A percentile compares a stretch with the other conserved stretches of the same genome.
These are phyloP conservation scores for Ceratobasidium sp. DNA, from an alignment of 1,284 basidiomycete genomes.

Conservation along the genomic window DNA sequence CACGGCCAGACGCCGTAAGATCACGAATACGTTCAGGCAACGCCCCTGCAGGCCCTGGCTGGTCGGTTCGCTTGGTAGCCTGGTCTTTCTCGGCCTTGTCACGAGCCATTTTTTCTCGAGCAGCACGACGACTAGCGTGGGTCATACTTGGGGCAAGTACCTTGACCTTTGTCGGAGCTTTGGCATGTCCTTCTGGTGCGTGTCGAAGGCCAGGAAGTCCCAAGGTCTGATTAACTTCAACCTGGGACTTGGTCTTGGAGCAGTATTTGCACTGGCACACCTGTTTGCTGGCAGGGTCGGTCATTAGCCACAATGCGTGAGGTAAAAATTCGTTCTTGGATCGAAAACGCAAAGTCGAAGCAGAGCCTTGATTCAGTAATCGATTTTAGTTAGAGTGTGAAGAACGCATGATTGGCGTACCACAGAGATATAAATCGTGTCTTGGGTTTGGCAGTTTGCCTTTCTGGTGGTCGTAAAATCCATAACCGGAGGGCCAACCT, in stretches of 20 bases:
- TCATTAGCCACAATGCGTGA: slow-evolving; percentile 79
- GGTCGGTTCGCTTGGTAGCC: not conserved
- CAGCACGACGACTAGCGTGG: slow-evolving; percentile 7
- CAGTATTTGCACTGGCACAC: slow-evolving; percentile 83
- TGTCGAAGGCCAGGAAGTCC: slow-evolving; percentile 14
- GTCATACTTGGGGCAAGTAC: not conserved
- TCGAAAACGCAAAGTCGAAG: slow-evolving; percentile 63
- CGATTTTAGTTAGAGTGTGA: slow-evolving; percentile 45
- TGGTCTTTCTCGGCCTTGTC: slow-evolving; percentile 9
- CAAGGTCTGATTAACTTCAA: slow-evolving; percentile 56
- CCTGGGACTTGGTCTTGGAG: slow-evolving; percentile 65
- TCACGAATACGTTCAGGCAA: slow-evolving; percentile 30
- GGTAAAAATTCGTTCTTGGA: slow-evolving; percentile 81
- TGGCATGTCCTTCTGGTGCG: slow-evolving; percentile 1
- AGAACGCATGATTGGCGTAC: slow-evolving; percentile 54
- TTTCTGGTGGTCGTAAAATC: slow-evolving; percentile 77
- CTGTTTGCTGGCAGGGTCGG: slow-evolving; percentile 58
- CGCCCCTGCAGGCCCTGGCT: slow-evolving; percentile 14
- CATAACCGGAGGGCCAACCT: slow-evolving; percentile 70
- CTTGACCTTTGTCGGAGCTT: not conserved
- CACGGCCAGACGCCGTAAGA: slow-evolving; percentile 13
- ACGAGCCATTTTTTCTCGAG: slow-evolving; percentile 3
- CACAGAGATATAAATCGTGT: slow-evolving; percentile 78
- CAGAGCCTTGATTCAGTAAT: slow-evolving; percentile 53
- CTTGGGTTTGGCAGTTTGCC: slow-evolving; percentile 54